Evolutionary conservation across 1,284 basidiomycete genomes (phyloP).

Genomic region (Hypsizygus ulmarius): DNA sequence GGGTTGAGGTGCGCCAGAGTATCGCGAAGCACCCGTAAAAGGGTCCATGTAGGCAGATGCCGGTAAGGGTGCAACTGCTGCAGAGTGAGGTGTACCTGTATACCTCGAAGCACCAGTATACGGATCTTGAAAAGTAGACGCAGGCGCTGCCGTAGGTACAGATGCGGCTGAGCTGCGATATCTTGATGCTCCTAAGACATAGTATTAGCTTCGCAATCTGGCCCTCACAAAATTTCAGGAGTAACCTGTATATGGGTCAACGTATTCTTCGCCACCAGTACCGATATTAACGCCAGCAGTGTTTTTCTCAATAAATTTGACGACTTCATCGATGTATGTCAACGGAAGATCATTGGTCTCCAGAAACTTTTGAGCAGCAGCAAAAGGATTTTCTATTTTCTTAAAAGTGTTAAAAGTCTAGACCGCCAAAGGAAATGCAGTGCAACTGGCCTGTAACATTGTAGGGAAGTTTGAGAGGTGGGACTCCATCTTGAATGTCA

Average conservation of each 20-base stretch:
- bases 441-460: constrained; percentile 72
- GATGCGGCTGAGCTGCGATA: constrained; percentile 47
- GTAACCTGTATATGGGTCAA: constrained; percentile 92
- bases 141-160: constrained; percentile 19
- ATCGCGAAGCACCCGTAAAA: constrained; percentile 71
- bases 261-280: constrained; percentile 53
- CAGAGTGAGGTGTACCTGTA: constrained; percentile 31
- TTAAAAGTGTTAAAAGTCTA: constrained; percentile 4
- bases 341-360: constrained; percentile 81
- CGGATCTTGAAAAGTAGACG: constrained; percentile 53
- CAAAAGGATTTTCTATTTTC: constrained; percentile 83
- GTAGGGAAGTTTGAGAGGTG: constrained; percentile 93
- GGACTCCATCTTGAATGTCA: constrained; percentile 90
- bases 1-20: constrained; percentile 38
- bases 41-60: constrained; percentile 51
- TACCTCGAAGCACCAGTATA: constrained; percentile 74
- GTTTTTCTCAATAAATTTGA: constrained; percentile 92
- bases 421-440: not conserved
- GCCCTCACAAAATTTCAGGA: constrained; percentile 14
- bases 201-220: not conserved
- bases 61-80: constrained; percentile 18
- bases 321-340: constrained; percentile 88
- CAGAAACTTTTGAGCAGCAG: constrained; percentile 89
- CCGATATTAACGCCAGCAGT: constrained; percentile 76
- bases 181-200: constrained; percentile 50